Evolutionary conservation across 2,329 filamentous ascomycete species (phyloP), one percentile per base, ranked within the genome.

Genomic region (Aspergillus novofumigatus): DNA sequence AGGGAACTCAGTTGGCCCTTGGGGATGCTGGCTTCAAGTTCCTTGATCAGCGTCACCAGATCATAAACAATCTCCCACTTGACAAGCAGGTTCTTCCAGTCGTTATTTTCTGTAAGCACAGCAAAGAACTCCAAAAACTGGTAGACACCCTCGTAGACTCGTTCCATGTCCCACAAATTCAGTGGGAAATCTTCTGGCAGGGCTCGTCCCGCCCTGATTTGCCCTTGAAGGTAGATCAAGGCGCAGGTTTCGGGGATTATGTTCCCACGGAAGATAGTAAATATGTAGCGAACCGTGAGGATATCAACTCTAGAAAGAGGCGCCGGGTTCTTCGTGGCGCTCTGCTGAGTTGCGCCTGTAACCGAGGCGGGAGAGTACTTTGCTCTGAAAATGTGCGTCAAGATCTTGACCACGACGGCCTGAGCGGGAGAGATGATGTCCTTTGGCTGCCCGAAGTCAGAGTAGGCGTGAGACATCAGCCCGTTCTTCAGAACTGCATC

Each of bases 121-220:
- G 89, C 91, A 54, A 97, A 89, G 71, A 97, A 96, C 66, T 97
- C 92, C 1, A 97, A 84, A 69, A 96, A 96, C 72, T 97, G 92
- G 52, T 92, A 91, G 1, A 97, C 85, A 0, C 93, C 93, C 68
- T 97, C 93, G 72, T 96, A 96, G 57, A 95, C 93, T 14, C 93
- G 86, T 72, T 97, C 93, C 89, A 97, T 96, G 67, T 97, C 93
- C 93, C 93, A 97, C 49, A 92, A 83, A 67, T 97, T 95, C 1
- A 97, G 86, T 0, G 93, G 93, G 67, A 97, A 97, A 67, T 97
- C 92, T 60, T 90, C 86, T 0, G 91, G 86, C 59, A 93, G 84
- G 17, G 88, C 86, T 56, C 86, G 82, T 32, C 88, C 86, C 44
- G 88, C 86, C 45, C 91, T 87, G 35, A 97, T 96, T 69, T 96